Evolutionary conservation across 257 asterid genomes (phyloP), one percentile per base, ranked within the genome.

Genomic region (Petunia axillaris): DNA sequence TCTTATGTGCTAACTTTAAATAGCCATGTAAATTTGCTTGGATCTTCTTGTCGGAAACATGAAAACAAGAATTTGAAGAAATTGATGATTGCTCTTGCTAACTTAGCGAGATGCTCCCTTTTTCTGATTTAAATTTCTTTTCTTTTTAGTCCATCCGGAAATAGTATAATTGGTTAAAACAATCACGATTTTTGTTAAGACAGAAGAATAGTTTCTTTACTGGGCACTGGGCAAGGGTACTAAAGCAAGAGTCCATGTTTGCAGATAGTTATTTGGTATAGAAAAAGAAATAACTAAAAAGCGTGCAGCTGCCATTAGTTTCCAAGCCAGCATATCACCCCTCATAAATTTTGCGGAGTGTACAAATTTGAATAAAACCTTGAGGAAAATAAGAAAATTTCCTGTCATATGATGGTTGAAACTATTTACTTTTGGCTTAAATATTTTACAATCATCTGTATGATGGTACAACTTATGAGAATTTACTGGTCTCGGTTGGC

Each of bases 81-180:
- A 43, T 71, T 48, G 77, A 71, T 71, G 62, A 48, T 5, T 48
- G 3, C 77, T 48, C 77, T 71, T 71, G 77, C 14, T 5, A 4
- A 71, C 59, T 71, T 48, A 48, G 44, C 35, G 44, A 48, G 60
- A 71, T 50, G 5, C 75, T 71, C 62, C 13, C 16, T 0, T 36
- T 43, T 68, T 9, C 76, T 46, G 10, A 46, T 70, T 70, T 9
- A 43, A 2, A 9, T 25, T 4, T 16, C 43, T 68, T 1, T 59
- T 71, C 60, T 48, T 48, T 71, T 25, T 25, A 25, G 60, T 10
- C 35, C 60, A 71, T 71, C 44, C 43, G 25, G 8, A 68, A 43
- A 68, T 68, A 48, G 44, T 35, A 43, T 35, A 48, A 35, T 71
- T 14, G 46, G 25, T 35, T 71, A 25, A 0, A 25, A 46, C 46